Evolutionary conservation across 768 basidiomycete genomes (phyloP).

Genomic region (Phaeotremella skinneri): DNA sequence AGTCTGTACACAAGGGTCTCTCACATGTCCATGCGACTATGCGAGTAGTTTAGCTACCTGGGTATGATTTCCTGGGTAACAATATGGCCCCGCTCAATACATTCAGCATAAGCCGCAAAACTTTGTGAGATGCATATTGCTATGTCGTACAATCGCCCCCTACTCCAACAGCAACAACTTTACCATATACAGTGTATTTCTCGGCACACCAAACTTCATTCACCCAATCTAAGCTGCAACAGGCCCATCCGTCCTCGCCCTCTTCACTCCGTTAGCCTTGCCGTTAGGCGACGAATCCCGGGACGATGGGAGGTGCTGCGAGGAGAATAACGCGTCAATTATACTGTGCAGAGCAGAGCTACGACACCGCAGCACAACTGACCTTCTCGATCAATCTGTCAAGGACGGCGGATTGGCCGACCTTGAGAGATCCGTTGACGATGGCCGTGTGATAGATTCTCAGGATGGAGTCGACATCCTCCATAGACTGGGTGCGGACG

Average conservation of each 20-base stretch:
- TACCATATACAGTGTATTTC: too few species aligned
- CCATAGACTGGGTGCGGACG: slow-evolving; percentile 97
- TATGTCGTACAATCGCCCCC: not conserved
- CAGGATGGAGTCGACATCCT: slow-evolving; percentile 94
- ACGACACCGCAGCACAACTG: slow-evolving; percentile 9
- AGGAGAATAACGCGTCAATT: not conserved
- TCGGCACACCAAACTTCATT: too few species aligned
- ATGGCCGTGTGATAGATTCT: slow-evolving; percentile 95
- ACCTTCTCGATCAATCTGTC: slow-evolving; percentile 74
- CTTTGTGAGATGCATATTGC: not conserved
- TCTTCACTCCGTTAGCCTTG: slow-evolving; percentile 9
- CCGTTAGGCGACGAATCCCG: slow-evolving; percentile 39
- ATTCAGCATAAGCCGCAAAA: too few species aligned
- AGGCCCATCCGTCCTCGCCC: not conserved
- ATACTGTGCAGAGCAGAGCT: not conserved
- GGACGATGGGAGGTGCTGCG: slow-evolving; percentile 46
- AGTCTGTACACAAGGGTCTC: not conserved
- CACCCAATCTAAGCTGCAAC: not conserved
- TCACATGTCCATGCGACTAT: too few species aligned
- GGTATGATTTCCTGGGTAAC: too few species aligned
- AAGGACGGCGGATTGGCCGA: slow-evolving; percentile 89
- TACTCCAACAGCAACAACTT: too few species aligned
- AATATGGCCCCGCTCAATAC: too few species aligned
- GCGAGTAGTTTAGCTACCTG: too few species aligned
- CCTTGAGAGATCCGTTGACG: slow-evolving; percentile 81